Base-by-base conservation (phyloP, 441 rosid genomes). In the Erysimum cheiri region DNA sequence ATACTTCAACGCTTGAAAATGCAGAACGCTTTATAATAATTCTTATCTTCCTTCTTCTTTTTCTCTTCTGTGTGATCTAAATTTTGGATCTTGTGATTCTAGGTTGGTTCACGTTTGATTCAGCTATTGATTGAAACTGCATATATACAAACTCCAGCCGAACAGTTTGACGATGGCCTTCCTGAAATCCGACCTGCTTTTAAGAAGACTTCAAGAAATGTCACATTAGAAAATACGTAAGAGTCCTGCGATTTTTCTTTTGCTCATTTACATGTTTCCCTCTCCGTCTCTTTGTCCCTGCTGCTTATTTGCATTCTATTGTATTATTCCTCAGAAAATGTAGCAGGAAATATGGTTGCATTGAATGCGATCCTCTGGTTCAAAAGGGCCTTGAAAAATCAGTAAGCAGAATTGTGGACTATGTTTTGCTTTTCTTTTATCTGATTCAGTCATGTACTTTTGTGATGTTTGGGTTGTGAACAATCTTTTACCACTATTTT, bases 161-260 rank as follows among this genome's bases (percentile, higher is more conserved):
- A 88, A 80, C 89, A 87, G 73, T 58, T 81, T 61, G 92, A 87
- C 17, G 97, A 87, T 78, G 83, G 76, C 77, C 88, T 90, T 33
- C 95, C 88, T 62, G 93, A 92, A 60, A 77, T 92, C 77, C 93
- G 95, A 19, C 99, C 99, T 70, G 99, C 99, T 74, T 95, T 95
- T 82, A 70, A 71, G 70, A 98, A 95, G 72, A 43, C 82, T 71
- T 73, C 81, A 3, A 87, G 82, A 83, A 88, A 65, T 73, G 71
- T 90, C 74, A 78, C 80, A 57, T 80, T 79, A 61, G 97, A 92
- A 6, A 60, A 83, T 64, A 77, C 79, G 99, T 89, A 69, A 78
- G 93, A 63, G 60, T 52, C 31, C 46, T 74, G 39, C 39, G 33
- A 55, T 55, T 69, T 52, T 48, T 22, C 63, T 73, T 76, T 19